These are phyloP conservation scores for Gnomoniopsis smithogilvyi DNA, from an alignment of 2,329 filamentous ascomycete genomes.

Conservation along the genomic window DNA sequence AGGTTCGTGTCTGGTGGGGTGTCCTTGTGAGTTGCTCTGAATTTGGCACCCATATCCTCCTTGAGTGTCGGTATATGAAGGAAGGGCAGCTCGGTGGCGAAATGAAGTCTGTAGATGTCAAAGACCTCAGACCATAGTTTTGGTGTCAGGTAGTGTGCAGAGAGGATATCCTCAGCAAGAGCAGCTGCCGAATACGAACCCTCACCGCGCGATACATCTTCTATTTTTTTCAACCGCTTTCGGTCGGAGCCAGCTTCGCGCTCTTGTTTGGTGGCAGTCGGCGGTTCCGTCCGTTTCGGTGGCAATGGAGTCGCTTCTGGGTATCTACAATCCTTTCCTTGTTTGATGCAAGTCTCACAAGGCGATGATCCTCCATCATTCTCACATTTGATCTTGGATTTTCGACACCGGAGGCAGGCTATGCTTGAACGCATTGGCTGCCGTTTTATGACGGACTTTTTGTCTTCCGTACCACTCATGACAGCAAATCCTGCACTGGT, in stretches of 20 bases:
- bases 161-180: slow-evolving; percentile 57
- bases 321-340: slow-evolving; percentile 70
- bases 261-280: slow-evolving; percentile 35
- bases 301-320: slow-evolving; percentile 46
- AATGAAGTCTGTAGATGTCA: slow-evolving; percentile 68
- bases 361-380: slow-evolving; percentile 70
- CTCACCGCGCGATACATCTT: slow-evolving; percentile 39
- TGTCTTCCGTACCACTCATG: slow-evolving; percentile 35
- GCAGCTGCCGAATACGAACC: slow-evolving; percentile 30
- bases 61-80: slow-evolving; percentile 64
- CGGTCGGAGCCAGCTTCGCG: slow-evolving; percentile 44
- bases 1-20: slow-evolving; percentile 48
- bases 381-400: slow-evolving; percentile 84
- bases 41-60: slow-evolving; percentile 43
- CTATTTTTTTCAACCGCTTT: slow-evolving; percentile 44
- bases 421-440: slow-evolving; percentile 72
- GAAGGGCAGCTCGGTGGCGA: slow-evolving; percentile 69
- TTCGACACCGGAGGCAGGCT: slow-evolving; percentile 71
- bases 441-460: slow-evolving; percentile 42
- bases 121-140: slow-evolving; percentile 68
- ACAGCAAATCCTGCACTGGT: slow-evolving; percentile 22
- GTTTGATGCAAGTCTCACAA: slow-evolving; percentile 72
- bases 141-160: slow-evolving; percentile 58
- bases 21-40: slow-evolving; percentile 33
- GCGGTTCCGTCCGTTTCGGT: slow-evolving; percentile 33